These are phyloP conservation scores for Alternaria sp. DNA, from an alignment of 2,329 filamentous ascomycete species.

Conservation along the genomic window DNA sequence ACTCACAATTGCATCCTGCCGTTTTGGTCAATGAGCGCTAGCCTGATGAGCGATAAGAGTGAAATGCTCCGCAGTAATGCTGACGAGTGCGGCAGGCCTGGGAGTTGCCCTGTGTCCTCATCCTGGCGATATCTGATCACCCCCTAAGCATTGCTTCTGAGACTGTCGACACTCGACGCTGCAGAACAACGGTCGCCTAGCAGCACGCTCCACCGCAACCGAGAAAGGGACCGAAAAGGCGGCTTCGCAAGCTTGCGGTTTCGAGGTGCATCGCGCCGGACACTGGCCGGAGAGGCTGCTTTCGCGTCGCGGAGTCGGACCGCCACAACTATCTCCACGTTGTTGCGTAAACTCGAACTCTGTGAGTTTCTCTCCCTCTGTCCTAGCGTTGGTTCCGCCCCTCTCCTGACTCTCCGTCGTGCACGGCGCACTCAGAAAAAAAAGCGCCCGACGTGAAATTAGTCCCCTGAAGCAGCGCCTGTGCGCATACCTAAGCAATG, in stretches of 20 bases:
- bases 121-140: conserved; percentile 1
- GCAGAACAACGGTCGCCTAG: conserved; percentile 15
- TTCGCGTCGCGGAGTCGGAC: conserved; percentile 25
- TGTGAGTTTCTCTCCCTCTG: conserved; percentile 9
- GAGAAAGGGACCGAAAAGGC: conserved; percentile 22
- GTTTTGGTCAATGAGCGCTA: conserved; percentile 25
- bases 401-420: conserved; percentile 24
- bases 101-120: conserved; percentile 14
- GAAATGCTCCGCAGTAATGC: conserved; percentile 23
- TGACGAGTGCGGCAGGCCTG: conserved; percentile 26
- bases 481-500: conserved; percentile 41
- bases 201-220: not conserved
- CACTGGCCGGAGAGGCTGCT: conserved; percentile 21
- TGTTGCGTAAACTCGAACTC: conserved; percentile 28
- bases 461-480: conserved; percentile 41
- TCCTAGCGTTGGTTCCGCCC: conserved; percentile 29
- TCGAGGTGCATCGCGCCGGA: conserved; percentile 19
- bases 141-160: conserved; percentile 8
- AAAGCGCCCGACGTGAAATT: conserved; percentile 30
- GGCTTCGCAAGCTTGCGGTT: conserved; percentile 7
- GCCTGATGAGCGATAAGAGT: conserved; percentile 21
- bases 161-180: conserved; percentile 5
- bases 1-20: conserved; percentile 33
- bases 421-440: conserved; percentile 22
- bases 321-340: conserved; percentile 30